Base-by-base conservation (phyloP, 2,329 filamentous ascomycete genomes). In the Aspergillus sp. region DNA sequence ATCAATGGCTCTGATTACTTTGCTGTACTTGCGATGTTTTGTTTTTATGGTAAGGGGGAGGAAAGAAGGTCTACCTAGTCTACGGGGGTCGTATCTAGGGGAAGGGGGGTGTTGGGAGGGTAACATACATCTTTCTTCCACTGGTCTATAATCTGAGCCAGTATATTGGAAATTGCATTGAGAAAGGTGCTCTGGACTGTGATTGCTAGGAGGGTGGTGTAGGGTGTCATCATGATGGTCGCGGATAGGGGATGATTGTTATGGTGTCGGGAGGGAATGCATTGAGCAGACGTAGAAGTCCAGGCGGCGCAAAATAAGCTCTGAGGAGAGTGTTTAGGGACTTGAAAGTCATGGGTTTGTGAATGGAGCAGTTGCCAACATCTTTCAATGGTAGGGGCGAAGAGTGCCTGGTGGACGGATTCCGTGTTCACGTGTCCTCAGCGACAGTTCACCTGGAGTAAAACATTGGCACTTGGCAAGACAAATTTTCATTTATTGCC, bases 101-200 rank as follows among this genome's bases (percentile, higher is more conserved):
- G 30, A 33, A 7, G 20, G 15, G 22, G 15, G 34, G 27, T 39
- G 39, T 42, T 40, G 27, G 17, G 7, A 12, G 24, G 24, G 11
- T 37, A 22, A 63, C 65, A 58, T 71, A 75, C 73, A 48, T 69
- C 61, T 51, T 67, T 68, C 42, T 70, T 67, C 57, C 70, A 65
- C 61, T 74, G 72, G 61, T 74, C 69, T 59, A 76, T 73, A 19
- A 75, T 56, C 55, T 76, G 73, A 5, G 73, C 73, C 20, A 74
- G 62, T 58, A 76, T 39, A 45, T 76, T 76, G 58, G 73, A 70
- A 17, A 75, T 61, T 56, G 71, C 72, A 59, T 75, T 75, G 3
- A 76, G 65, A 39, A 72, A 56, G 33, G 72, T 73, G 47, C 73
- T 70, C 61, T 76, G 73, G 51, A 74, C 67, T 33, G 73, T 75